Conservation (phyloP, 1,284 basidiomycete species). For the Cryptococcus sp. region DNA sequence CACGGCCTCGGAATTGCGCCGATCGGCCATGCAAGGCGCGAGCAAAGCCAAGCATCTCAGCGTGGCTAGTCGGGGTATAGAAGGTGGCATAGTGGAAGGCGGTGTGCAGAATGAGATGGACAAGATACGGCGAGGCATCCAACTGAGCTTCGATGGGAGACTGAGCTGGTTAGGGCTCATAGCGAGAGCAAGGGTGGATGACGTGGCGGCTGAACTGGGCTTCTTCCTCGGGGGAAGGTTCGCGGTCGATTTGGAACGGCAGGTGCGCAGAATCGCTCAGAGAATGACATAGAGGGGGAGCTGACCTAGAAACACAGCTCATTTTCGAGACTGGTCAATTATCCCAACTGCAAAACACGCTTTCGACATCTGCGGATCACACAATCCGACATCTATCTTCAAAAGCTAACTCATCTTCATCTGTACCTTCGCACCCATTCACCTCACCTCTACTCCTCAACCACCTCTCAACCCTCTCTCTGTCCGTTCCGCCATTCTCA, state of each 20-base stretch:
- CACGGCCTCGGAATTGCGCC: conserved; percentile 22
- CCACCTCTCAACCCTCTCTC: conserved; percentile 58
- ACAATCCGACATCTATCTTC: conserved; percentile 32
- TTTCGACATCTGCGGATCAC: conserved; percentile 58
- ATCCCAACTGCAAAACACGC: conserved; percentile 59
- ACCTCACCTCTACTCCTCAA: conserved; percentile 71
- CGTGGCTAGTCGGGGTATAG: conserved; percentile 38
- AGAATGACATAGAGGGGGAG: not conserved
- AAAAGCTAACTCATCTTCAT: conserved; percentile 25
- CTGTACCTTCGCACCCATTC: conserved; percentile 56
- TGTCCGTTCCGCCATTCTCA: conserved; percentile 59
- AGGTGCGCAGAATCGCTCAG: conserved; percentile 55
- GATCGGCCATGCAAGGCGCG: conserved; percentile 25
- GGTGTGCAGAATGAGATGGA: conserved; percentile 57
- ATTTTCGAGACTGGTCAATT: conserved; percentile 70
- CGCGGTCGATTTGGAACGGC: conserved; percentile 67
- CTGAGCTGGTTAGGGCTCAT: conserved; percentile 70
- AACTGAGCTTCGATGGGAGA: conserved; percentile 58
- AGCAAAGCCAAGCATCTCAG: conserved; percentile 35
- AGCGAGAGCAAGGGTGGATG: conserved; percentile 64
- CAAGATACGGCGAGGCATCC: conserved; percentile 59
- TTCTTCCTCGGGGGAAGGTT: conserved; percentile 62
- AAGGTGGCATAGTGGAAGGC: conserved; percentile 57
- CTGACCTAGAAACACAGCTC: conserved; percentile 57
- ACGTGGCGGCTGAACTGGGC: conserved; percentile 64